These are phyloP conservation scores for Infundibulicybe gibba DNA, from an alignment of 768 basidiomycete species.

Conservation along the genomic window DNA sequence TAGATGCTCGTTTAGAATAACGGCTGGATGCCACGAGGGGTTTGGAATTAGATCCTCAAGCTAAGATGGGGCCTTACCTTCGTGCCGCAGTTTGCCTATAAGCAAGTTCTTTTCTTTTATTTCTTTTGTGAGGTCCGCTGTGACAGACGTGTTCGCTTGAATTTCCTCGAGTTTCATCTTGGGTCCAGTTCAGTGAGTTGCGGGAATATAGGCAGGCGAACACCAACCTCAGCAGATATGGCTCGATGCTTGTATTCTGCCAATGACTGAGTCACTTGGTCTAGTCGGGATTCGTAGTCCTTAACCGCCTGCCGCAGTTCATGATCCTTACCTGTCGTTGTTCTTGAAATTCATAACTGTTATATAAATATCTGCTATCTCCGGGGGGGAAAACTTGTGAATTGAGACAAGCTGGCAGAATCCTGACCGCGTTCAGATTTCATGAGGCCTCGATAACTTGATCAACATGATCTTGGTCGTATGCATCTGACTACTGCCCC, in stretches of 20 bases:
- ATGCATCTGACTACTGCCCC: no score
- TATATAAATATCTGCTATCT: no score
- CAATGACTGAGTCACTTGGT: constrained; percentile 65
- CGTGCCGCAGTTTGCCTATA: constrained; percentile 93
- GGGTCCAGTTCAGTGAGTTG: constrained; percentile 2
- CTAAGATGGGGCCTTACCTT: constrained; percentile 50
- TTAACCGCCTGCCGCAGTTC: constrained; percentile 84
- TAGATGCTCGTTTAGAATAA: constrained; percentile 96
- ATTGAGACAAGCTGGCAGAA: no score
- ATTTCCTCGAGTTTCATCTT: constrained; percentile 78
- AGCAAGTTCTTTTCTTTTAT: constrained; percentile 94
- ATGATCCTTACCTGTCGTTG: constrained; percentile 92
- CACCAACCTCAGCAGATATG: constrained; percentile 75
- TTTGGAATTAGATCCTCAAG: no score
- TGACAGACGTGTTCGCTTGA: constrained; percentile 58
- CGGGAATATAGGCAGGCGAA: neutral
- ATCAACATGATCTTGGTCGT: no score
- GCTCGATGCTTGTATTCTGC: constrained; percentile 90
- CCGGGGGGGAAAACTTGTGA: no score
- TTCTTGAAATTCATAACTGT: no score
- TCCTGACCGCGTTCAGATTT: no score
- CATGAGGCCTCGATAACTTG: no score
- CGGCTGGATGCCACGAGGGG: constrained; percentile 45
- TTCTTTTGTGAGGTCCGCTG: constrained; percentile 79
- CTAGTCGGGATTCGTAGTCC: constrained; percentile 76